Evolutionary conservation across 2,329 filamentous ascomycete species (phyloP).

Genomic region (Aspergillus sp.): DNA sequence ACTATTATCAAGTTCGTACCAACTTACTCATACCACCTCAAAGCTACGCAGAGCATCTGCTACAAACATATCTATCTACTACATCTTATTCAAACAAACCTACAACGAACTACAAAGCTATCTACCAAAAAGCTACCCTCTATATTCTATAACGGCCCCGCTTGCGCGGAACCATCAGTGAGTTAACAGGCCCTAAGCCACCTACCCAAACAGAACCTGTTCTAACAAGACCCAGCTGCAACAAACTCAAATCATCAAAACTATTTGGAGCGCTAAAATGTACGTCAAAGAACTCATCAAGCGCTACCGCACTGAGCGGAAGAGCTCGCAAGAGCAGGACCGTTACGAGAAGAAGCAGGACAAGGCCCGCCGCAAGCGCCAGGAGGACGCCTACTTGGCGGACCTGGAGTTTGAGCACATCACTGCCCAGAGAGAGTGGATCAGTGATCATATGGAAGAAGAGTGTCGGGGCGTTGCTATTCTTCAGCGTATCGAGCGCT

Average conservation of each 20-base stretch:
- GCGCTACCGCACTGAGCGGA: background rate
- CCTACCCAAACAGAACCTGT: too few species aligned
- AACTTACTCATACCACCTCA: background rate
- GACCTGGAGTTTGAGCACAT: background rate
- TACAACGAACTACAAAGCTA: background rate
- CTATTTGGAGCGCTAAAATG: background rate
- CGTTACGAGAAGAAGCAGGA: background rate
- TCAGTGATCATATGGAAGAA: background rate
- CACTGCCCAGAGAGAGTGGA: background rate
- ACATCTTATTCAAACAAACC: background rate
- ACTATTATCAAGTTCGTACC: background rate
- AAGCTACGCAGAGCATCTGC: background rate
- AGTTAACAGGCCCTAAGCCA: too few species aligned
- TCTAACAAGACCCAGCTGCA: too few species aligned
- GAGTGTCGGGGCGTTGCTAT: background rate
- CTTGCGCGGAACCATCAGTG: too few species aligned
- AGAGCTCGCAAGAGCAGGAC: background rate
- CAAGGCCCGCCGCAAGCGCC: background rate
- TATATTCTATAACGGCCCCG: too few species aligned
- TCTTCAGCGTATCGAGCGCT: background rate
- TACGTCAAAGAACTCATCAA: background rate
- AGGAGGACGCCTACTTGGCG: background rate
- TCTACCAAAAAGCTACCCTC: background rate
- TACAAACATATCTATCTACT: background rate
- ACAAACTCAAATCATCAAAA: background rate